Conservation (phyloP, 1,284 basidiomycete genomes). For the Marasmius tenuissimus region DNA sequence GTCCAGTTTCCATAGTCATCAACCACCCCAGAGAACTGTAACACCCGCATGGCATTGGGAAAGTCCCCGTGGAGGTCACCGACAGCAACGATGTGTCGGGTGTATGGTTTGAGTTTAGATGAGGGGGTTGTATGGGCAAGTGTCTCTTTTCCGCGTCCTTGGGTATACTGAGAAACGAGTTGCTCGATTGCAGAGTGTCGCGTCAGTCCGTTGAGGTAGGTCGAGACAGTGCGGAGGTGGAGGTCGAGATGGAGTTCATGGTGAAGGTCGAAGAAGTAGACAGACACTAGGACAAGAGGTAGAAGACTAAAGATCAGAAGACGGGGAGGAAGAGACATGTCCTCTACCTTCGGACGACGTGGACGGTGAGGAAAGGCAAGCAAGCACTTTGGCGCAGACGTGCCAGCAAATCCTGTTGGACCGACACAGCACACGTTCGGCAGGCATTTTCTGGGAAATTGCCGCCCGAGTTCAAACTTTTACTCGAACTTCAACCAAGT, state of each 20-base stretch:
- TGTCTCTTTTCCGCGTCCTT: background rate
- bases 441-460: too few relatives aligned
- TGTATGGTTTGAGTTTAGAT: slow-evolving; percentile 29
- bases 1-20: slow-evolving; percentile 74
- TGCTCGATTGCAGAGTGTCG: background rate
- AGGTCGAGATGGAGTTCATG: background rate
- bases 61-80: slow-evolving; percentile 84
- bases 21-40: slow-evolving; percentile 76
- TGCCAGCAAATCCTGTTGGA: too few relatives aligned
- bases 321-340: background rate
- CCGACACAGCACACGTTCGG: too few relatives aligned
- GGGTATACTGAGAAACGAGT: background rate
- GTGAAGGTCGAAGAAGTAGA: background rate
- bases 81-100: slow-evolving; percentile 68
- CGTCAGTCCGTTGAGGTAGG: background rate
- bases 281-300: background rate
- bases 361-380: background rate
- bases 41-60: slow-evolving; percentile 68
- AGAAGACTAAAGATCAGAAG: background rate
- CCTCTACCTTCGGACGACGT: background rate
- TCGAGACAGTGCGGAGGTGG: background rate
- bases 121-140: background rate
- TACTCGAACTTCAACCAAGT: too few relatives aligned
- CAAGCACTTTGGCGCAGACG: too few relatives aligned
- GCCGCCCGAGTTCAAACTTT: too few relatives aligned